Evolutionary conservation across 1,139 yeast genomes (phyloP), one percentile per base, ranked within the genome.

Genomic region (Torulaspora pretoriensis): DNA sequence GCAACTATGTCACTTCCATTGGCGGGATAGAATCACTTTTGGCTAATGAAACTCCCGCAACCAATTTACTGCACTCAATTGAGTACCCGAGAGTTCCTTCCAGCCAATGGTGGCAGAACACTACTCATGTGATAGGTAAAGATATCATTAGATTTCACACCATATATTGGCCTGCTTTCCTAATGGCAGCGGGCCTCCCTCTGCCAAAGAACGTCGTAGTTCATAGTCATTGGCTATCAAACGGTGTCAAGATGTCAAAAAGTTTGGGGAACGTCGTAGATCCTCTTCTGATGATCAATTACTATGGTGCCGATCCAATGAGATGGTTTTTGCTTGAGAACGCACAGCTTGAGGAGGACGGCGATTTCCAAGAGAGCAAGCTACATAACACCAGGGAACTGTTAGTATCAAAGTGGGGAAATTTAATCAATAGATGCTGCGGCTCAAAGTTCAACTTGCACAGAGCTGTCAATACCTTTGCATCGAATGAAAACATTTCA

Each of bases 181-280:
- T 92, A 46, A 69, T 90, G 73, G 97, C 97, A 0, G 94, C 95
- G 0, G 82, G 74, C 0, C 60, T 86, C 0, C 77, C 77, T 3
- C 60, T 83, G 8, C 97, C 97, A 0, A 68, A 73, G 33, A 83
- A 81, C 51, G 77, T 92, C 3, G 74, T 89, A 9, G 96, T 92
- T 1, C 99, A 92, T 67, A 83, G 95, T 3, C 98, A 92, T 64
- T 92, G 98, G 98, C 72, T 90, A 13, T 77, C 86, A 65, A 84
- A 81, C 36, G 97, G 97, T 0, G 71, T 80, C 43, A 92, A 92
- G 61, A 92, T 92, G 98, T 85, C 96, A 47, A 92, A 92, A 59
- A 83, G 95, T 46, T 68, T 83, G 47, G 97, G 97, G 0, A 92
- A 92, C 63, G 97, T 92, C n/a, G 95, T 92, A 8, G 97, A 94